phyloP scores from a whole-genome alignment of 176 grass and related monocot genomes.

The Oryza rufipogon region DNA sequence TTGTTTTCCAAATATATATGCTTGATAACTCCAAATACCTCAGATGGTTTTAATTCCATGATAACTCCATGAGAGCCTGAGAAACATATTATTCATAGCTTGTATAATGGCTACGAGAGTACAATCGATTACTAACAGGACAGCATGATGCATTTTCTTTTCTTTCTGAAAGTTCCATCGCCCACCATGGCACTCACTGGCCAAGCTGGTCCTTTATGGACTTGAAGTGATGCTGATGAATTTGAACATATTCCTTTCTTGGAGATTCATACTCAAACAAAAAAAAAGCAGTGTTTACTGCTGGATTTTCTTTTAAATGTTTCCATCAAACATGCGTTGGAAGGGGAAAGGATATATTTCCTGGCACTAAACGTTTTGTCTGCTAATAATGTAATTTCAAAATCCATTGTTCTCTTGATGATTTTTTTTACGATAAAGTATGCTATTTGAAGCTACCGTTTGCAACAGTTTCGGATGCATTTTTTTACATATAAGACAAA shows the following conservation, averaged over 20 bases:
- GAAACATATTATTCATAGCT: background rate
- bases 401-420: background rate
- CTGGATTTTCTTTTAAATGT: background rate
- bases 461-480: background rate
- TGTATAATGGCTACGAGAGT: background rate
- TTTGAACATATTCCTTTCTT: background rate
- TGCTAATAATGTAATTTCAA: background rate
- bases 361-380: conserved; percentile 23
- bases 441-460: background rate
- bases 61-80: background rate
- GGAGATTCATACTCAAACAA: background rate
- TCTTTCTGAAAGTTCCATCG: conserved; percentile 21
- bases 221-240: background rate
- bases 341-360: background rate
- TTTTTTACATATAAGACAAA: conserved; percentile 6
- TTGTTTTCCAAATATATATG: background rate
- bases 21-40: background rate
- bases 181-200: background rate
- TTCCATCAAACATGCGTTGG: background rate
- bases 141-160: background rate
- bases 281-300: conserved; percentile 9
- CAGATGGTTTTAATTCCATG: background rate
- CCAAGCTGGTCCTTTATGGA: conserved; percentile 13
- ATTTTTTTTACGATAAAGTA: background rate
- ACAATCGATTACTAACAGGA: background rate